Evolutionary conservation across 768 basidiomycete species (phyloP).

Genomic region (Rhizopogon roseolus): DNA sequence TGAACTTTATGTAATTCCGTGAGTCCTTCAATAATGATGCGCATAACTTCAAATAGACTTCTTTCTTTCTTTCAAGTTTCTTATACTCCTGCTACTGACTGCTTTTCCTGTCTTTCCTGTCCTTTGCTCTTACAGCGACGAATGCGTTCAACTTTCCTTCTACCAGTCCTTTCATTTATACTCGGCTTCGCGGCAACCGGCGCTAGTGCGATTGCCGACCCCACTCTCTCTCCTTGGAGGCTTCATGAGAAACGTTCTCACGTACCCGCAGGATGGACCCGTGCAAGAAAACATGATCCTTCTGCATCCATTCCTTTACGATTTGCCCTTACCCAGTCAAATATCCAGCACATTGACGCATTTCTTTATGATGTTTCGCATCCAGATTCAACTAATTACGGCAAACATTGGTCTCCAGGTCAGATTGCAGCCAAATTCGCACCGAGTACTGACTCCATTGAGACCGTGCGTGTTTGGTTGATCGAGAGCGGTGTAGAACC

Average conservation of each 20-base stretch:
- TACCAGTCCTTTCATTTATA: constrained; percentile 1
- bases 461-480: constrained; percentile 37
- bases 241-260: constrained; percentile 35
- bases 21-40: no score
- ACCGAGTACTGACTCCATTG: constrained; percentile 32
- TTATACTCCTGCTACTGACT: no score
- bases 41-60: no score
- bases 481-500: constrained; percentile 28
- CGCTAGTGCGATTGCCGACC: background rate
- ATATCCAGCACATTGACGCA: constrained; percentile 35
- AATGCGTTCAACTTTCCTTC: constrained; percentile 6
- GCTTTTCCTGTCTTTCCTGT: no score
- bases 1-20: no score
- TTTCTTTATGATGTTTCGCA: constrained; percentile 38
- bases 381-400: constrained; percentile 39
- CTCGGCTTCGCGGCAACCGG: background rate
- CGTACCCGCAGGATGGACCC: constrained; percentile 35
- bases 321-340: constrained; percentile 39
- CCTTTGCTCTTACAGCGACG: background rate
- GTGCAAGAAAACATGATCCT: constrained; percentile 24
- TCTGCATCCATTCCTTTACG: constrained; percentile 36
- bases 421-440: constrained; percentile 38
- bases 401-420: constrained; percentile 39
- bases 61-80: no score
- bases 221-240: constrained; percentile 35